Evolutionary conservation across 2,329 filamentous ascomycete genomes (phyloP).

Genomic region (Arthroderma sp.): DNA sequence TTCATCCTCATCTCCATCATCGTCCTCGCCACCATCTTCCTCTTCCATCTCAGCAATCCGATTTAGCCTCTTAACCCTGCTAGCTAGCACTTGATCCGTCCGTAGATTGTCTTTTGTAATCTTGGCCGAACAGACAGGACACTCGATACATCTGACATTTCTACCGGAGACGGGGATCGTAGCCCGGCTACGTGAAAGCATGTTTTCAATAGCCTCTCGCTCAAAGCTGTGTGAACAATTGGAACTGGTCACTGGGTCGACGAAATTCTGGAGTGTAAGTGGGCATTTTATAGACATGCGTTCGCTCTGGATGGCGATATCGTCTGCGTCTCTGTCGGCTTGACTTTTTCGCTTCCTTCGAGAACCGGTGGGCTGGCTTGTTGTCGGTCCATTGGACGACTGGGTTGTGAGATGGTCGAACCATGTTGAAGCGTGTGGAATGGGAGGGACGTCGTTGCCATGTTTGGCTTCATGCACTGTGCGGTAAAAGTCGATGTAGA

Average conservation of each 20-base stretch:
- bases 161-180: conserved; percentile 15
- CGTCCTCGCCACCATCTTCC: conserved; percentile 22
- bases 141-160: conserved; percentile 20
- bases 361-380: conserved; percentile 18
- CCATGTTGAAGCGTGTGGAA: conserved; percentile 49
- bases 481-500: conserved; percentile 48
- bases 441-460: conserved; percentile 37
- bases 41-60: conserved; percentile 17
- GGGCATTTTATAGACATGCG: conserved; percentile 35
- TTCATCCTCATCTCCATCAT: conserved; percentile 17
- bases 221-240: conserved; percentile 41
- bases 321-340: conserved; percentile 24
- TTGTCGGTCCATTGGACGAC: conserved; percentile 16
- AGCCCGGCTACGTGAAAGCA: conserved; percentile 25
- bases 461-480: conserved; percentile 49
- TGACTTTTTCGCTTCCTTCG: conserved; percentile 2
- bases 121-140: conserved; percentile 29
- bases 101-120: conserved; percentile 27
- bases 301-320: conserved; percentile 34
- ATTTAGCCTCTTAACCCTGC: conserved; percentile 25
- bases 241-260: conserved; percentile 34
- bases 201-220: conserved; percentile 30
- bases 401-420: conserved; percentile 33
- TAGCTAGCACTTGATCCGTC: conserved; percentile 26
- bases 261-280: conserved; percentile 33